Conservation (phyloP, 306 rosid genomes). For the Lathyrus sativus region DNA sequence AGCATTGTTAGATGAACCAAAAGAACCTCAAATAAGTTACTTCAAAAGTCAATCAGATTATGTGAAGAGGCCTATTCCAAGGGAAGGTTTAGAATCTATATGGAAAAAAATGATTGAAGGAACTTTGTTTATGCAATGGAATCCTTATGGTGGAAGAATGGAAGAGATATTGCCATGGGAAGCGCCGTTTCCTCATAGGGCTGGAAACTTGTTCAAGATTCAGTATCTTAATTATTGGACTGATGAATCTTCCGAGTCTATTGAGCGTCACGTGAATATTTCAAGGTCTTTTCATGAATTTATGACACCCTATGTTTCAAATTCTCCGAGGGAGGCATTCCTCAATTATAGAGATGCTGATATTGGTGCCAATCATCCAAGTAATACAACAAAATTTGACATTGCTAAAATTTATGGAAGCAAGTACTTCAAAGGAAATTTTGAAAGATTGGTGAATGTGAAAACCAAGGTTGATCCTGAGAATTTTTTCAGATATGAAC, state of each 20-base stretch:
- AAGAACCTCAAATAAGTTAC: rapidly evolving
- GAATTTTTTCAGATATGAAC: slow-evolving; percentile 40
- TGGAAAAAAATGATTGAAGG: slow-evolving; percentile 34
- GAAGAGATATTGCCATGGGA: not conserved
- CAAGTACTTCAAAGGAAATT: slow-evolving; percentile 31
- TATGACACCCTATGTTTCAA: slow-evolving; percentile 35
- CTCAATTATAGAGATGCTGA: slow-evolving; percentile 42
- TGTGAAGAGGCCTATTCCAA: slow-evolving; percentile 40
- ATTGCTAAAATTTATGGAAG: slow-evolving; percentile 15
- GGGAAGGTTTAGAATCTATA: not conserved
- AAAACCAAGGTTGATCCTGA: slow-evolving; percentile 35
- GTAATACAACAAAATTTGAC: not conserved
- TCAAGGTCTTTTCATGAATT: slow-evolving; percentile 23
- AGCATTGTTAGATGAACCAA: not conserved
- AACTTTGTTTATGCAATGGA: slow-evolving; percentile 28
- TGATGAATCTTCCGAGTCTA: not conserved
- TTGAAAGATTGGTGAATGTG: slow-evolving; percentile 22
- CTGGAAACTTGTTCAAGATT: slow-evolving; percentile 42
- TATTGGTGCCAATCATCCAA: slow-evolving; percentile 42
- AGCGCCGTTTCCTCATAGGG: slow-evolving; percentile 50
- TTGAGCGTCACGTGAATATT: not conserved
- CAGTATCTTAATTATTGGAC: slow-evolving; percentile 3
- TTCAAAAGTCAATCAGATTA: slow-evolving; percentile 37
- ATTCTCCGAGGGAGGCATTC: slow-evolving; percentile 35
- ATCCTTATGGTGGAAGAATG: slow-evolving; percentile 50